Evolutionary conservation across 176 grass and related monocot species (phyloP).

Genomic region (Carex myosuroides): DNA sequence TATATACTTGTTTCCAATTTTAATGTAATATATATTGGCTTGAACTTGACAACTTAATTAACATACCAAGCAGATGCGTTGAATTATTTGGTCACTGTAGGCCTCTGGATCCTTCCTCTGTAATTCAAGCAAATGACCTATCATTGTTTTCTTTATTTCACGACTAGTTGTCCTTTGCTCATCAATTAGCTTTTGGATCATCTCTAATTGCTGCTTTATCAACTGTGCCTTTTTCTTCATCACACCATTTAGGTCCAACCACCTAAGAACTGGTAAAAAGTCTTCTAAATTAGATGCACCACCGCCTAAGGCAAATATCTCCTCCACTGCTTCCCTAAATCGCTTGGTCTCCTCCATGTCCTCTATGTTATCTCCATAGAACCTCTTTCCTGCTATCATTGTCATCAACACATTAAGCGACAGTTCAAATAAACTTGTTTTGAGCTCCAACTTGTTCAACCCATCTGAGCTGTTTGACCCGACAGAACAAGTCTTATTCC

Average conservation of each 20-base stretch:
- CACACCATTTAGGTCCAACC: not conserved
- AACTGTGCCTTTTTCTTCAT: not conserved
- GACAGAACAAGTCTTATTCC: not conserved
- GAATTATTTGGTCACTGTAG: constrained; percentile 6
- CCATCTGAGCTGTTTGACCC: not conserved
- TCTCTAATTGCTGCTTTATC: not conserved
- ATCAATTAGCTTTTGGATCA: not conserved
- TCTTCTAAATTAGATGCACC: not conserved
- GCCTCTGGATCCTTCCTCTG: constrained; percentile 13
- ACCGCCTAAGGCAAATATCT: not conserved
- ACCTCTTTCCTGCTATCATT: not conserved
- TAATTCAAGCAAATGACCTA: constrained; percentile 8
- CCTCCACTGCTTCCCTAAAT: not conserved
- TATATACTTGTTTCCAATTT: no score
- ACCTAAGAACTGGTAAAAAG: not conserved
- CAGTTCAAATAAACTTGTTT: constrained; percentile 11
- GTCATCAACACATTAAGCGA: not conserved
- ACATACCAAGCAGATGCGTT: constrained; percentile 5
- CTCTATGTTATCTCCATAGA: not conserved
- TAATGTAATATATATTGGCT: no score
- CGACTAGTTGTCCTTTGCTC: not conserved
- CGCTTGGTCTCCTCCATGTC: not conserved
- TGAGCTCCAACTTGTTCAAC: constrained; percentile 7
- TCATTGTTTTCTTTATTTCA: not conserved
- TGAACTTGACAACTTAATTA: not conserved